Conservation (phyloP, 129 eudicot genomes). For the Flaveria ramosissima region DNA sequence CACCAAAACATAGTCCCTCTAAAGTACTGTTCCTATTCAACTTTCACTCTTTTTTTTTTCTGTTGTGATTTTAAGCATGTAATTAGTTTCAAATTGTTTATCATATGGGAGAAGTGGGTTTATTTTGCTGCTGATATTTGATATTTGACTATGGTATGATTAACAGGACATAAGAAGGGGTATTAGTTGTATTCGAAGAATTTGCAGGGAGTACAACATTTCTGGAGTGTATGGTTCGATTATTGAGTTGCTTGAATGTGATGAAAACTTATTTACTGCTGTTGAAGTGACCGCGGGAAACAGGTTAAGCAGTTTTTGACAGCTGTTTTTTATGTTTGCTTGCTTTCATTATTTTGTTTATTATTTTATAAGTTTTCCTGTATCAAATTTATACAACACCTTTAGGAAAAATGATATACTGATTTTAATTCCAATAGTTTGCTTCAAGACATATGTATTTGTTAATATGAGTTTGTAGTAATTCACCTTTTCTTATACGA, state of each 20-base stretch:
- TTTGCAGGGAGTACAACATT: constrained; percentile 63
- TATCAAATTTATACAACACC: background rate
- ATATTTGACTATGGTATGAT: constrained; percentile 9
- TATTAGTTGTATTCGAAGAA: constrained; percentile 70
- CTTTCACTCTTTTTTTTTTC: background rate
- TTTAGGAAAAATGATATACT: background rate
- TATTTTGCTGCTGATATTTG: constrained; percentile 13
- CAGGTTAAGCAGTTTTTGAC: constrained; percentile 51
- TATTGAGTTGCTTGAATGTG: constrained; percentile 91
- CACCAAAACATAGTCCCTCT: background rate
- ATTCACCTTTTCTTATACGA: background rate
- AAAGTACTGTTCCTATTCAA: background rate
- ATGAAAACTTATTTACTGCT: constrained; percentile 89
- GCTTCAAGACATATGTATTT: background rate
- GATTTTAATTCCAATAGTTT: background rate
- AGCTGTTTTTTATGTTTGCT: background rate
- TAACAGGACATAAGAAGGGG: constrained; percentile 95
- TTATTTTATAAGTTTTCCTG: background rate
- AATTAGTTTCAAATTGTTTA: background rate
- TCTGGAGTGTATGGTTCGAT: constrained; percentile 84
- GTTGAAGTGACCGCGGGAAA: constrained; percentile 99
- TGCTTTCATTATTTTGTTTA: background rate
- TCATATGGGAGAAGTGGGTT: constrained; percentile 1
- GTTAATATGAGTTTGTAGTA: background rate
- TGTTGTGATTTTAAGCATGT: background rate